Percentiles rank a stretch among this genome's conserved stretches.
These are phyloP conservation scores for Chondrostereum purpureum DNA, from an alignment of 1,284 basidiomycete genomes.

Conservation along the genomic window DNA sequence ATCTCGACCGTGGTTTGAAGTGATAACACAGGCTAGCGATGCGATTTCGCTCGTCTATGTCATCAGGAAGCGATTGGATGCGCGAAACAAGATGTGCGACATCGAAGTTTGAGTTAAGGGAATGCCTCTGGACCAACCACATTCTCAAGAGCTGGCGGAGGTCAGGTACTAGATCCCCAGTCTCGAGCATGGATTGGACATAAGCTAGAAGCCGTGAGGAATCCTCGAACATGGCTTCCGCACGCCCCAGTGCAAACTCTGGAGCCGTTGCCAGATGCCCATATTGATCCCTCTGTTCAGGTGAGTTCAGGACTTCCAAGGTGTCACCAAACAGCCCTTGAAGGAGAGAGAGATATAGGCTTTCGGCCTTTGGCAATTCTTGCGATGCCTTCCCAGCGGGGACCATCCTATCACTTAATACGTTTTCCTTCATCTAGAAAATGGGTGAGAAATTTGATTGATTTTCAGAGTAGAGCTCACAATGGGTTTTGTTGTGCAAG, in stretches of 20 bases:
- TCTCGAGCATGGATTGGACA: conserved; percentile 42
- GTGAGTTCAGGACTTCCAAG: conserved; percentile 83
- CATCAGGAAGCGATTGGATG: conserved; percentile 38
- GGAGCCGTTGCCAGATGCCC: conserved; percentile 79
- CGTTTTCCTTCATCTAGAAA: no score
- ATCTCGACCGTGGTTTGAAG: conserved; percentile 56
- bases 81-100: conserved; percentile 60
- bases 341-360: conserved; percentile 87
- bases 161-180: conserved; percentile 32
- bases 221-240: conserved; percentile 62
- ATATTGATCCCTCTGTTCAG: conserved; percentile 60
- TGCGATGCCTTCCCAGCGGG: no score
- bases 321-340: conserved; percentile 78
- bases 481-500: no score
- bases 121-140: conserved; percentile 52
- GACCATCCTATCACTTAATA: no score
- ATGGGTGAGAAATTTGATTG: no score
- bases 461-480: no score
- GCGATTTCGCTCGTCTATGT: conserved; percentile 44
- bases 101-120: conserved; percentile 48
- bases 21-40: conserved; percentile 45
- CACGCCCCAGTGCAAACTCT: conserved; percentile 83
- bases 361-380: conserved; percentile 82
- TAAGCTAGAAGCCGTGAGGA: conserved; percentile 48
- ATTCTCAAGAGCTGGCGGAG: conserved; percentile 54